A percentile compares a stretch with the other conserved stretches of the same genome.
These are phyloP conservation scores for Elsinoe necatrix DNA, from an alignment of 2,329 filamentous ascomycete species.

Conservation along the genomic window DNA sequence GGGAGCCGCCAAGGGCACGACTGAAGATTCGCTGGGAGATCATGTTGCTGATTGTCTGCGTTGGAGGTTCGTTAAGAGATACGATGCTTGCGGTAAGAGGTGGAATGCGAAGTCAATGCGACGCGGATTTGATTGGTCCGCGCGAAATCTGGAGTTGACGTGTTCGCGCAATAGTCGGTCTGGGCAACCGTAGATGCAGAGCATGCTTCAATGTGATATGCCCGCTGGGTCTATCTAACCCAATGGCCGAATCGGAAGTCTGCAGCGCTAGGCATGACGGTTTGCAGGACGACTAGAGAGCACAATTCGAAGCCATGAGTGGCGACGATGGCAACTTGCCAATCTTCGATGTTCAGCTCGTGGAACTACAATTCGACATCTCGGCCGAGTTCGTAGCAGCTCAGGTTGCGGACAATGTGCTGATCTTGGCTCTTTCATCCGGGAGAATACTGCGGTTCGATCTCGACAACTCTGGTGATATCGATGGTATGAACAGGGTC, in stretches of 20 bases:
- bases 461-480: constrained; percentile 85
- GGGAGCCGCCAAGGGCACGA: constrained; percentile 34
- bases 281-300: background rate
- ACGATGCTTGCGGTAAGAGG: background rate
- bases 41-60: constrained; percentile 28
- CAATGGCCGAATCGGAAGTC: too few relatives aligned
- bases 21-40: constrained; percentile 44
- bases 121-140: background rate
- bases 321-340: constrained; percentile 58
- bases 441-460: constrained; percentile 91
- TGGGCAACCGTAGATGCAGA: background rate
- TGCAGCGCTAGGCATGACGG: background rate
- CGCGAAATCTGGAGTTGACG: background rate
- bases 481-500: constrained; percentile 49
- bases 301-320: constrained; percentile 23
- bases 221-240: too few relatives aligned
- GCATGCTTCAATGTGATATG: too few relatives aligned
- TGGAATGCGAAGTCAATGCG: background rate
- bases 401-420: constrained; percentile 94
- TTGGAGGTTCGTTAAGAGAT: background rate
- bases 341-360: constrained; percentile 89
- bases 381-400: constrained; percentile 93
- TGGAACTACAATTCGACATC: constrained; percentile 88
- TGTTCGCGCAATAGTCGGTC: too few relatives aligned
- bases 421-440: constrained; percentile 84